Conservation (phyloP, 495 filamentous ascomycete genomes). For the Evansstolkia leycettana region DNA sequence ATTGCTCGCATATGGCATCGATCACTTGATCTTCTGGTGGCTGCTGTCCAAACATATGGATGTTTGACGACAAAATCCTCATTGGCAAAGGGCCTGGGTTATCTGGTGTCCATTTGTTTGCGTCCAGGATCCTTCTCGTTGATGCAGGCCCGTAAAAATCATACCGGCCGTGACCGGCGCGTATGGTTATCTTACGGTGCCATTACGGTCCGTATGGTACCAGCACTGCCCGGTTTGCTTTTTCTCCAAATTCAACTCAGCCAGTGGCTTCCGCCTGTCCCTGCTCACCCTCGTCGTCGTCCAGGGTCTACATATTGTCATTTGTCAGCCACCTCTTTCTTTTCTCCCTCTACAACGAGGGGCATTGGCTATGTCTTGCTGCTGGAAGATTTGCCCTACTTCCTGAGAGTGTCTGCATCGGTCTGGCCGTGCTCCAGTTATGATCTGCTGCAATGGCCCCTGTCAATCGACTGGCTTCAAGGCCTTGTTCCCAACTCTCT, state of each 20-base stretch:
- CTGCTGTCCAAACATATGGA: slow-evolving; percentile 9
- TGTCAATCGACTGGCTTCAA: background rate
- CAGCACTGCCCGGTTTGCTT: background rate
- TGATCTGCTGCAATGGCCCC: too few species aligned
- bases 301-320: background rate
- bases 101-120: too few species aligned
- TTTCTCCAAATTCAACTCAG: too few species aligned
- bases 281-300: background rate
- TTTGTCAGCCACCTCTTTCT: too few species aligned
- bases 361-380: background rate
- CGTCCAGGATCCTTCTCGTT: slow-evolving; percentile 1
- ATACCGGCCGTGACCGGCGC: slow-evolving; percentile 9
- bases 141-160: slow-evolving; percentile 4
- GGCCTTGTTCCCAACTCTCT: too few species aligned
- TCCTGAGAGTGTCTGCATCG: background rate
- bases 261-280: background rate
- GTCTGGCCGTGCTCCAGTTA: background rate
- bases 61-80: slow-evolving; percentile 5
- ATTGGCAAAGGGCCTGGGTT: slow-evolving; percentile 3
- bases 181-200: slow-evolving; percentile 22
- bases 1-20: slow-evolving; percentile 48
- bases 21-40: slow-evolving; percentile 53
- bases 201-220: slow-evolving; percentile 8
- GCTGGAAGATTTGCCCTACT: background rate
- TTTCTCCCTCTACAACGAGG: background rate